phyloP scores from a whole-genome alignment of 2,329 filamentous ascomycete species.

The Fusarium sp. region DNA sequence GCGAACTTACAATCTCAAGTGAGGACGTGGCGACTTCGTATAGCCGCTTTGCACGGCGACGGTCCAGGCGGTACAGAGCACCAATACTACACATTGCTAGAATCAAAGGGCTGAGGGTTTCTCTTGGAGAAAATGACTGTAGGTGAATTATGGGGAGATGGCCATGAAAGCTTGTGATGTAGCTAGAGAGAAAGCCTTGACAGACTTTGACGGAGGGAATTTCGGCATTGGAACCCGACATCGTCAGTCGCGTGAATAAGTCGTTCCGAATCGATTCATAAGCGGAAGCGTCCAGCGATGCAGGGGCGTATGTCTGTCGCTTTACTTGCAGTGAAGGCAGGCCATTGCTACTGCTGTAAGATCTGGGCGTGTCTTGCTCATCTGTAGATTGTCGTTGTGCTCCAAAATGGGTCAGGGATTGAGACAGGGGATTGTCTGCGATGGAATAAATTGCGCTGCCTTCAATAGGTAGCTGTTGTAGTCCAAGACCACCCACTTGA shows the following conservation, averaged over 20 bases:
- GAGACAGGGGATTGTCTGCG: not conserved
- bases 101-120: constrained; percentile 19
- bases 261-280: constrained; percentile 8
- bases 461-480: not conserved
- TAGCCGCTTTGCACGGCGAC: constrained; percentile 7
- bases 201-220: constrained; percentile 14
- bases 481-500: not conserved
- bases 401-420: not conserved
- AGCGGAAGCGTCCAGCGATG: not conserved
- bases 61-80: constrained; percentile 29
- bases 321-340: not conserved
- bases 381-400: not conserved
- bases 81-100: constrained; percentile 35
- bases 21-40: constrained; percentile 1
- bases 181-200: constrained; percentile 27
- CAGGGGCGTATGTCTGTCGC: not conserved
- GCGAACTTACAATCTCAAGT: no score
- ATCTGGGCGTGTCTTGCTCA: not conserved
- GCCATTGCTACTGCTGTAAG: not conserved
- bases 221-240: not conserved
- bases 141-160: constrained; percentile 33
- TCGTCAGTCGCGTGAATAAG: not conserved
- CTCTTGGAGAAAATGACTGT: constrained; percentile 4
- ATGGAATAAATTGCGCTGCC: not conserved
- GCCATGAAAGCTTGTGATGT: constrained; percentile 17